Evolutionary conservation across 2,329 filamentous ascomycete genomes (phyloP).

Genomic region (Ceratocystis smalleyi): DNA sequence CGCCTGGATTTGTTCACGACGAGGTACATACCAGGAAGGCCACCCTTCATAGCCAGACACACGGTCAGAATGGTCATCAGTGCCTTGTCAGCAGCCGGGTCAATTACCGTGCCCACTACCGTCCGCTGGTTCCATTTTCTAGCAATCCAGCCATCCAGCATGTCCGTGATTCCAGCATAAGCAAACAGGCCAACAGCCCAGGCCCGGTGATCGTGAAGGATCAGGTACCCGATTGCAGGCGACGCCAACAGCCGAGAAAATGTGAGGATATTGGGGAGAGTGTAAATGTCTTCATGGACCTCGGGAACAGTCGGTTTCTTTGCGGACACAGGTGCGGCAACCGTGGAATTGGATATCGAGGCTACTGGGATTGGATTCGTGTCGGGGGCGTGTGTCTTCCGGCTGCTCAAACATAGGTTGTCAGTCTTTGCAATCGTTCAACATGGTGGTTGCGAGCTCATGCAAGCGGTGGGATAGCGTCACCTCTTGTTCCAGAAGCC

Average conservation of each 20-base stretch:
- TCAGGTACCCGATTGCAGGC: constrained; percentile 73
- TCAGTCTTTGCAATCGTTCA: background rate
- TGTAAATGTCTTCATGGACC: constrained; percentile 82
- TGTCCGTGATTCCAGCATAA: constrained; percentile 81
- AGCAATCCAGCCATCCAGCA: constrained; percentile 89
- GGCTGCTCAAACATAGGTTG: background rate
- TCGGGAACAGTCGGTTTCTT: constrained; percentile 11
- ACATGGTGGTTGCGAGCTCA: background rate
- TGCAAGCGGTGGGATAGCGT: background rate
- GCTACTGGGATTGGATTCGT: background rate
- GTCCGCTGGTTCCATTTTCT: constrained; percentile 76
- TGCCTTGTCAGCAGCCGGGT: constrained; percentile 92
- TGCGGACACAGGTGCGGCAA: background rate
- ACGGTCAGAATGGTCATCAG: constrained; percentile 89
- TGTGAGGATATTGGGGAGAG: constrained; percentile 84
- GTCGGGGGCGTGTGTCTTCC: background rate
- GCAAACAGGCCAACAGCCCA: constrained; percentile 74
- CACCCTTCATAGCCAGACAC: constrained; percentile 67
- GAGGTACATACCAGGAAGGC: constrained; percentile 51
- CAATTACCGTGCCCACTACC: constrained; percentile 85
- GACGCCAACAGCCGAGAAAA: constrained; percentile 70
- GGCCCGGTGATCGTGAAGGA: constrained; percentile 66
- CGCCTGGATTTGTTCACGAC: background rate
- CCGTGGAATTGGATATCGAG: background rate
- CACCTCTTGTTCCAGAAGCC: background rate